Conservation (phyloP, 1,139 yeast species). For the Taiozyma sp. region DNA sequence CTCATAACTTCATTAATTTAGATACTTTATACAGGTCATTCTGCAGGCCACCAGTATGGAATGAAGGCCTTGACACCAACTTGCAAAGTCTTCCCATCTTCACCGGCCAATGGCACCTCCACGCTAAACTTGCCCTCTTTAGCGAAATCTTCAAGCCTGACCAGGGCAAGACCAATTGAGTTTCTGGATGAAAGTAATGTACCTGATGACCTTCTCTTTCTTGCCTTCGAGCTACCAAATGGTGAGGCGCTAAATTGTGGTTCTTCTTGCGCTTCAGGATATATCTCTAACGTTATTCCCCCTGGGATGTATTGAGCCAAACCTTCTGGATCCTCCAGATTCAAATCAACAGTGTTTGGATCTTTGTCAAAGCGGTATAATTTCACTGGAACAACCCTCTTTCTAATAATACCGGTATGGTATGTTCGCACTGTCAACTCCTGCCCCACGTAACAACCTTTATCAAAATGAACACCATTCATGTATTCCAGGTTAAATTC, state of each 20-base stretch:
- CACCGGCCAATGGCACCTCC: slow-evolving; percentile 24
- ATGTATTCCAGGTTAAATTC: slow-evolving; percentile 80
- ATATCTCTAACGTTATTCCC: slow-evolving; percentile 15
- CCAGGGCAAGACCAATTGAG: slow-evolving; percentile 63
- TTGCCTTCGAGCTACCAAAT: slow-evolving; percentile 33
- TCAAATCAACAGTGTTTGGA: slow-evolving; percentile 14
- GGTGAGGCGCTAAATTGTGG: slow-evolving; percentile 26
- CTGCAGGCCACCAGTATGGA: slow-evolving; percentile 68
- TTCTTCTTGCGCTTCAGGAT: slow-evolving; percentile 11
- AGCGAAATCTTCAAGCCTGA: slow-evolving; percentile 35
- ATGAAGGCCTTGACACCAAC: slow-evolving; percentile 43
- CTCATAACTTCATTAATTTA: not conserved
- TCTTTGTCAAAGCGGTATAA: slow-evolving; percentile 29
- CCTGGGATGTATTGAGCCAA: slow-evolving; percentile 17
- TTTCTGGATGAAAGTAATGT: slow-evolving; percentile 52
- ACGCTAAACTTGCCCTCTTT: slow-evolving; percentile 29
- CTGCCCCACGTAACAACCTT: slow-evolving; percentile 97
- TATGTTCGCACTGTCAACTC: slow-evolving; percentile 88
- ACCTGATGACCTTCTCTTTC: slow-evolving; percentile 46
- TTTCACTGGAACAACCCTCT: slow-evolving; percentile 73
- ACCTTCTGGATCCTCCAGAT: slow-evolving; percentile 15
- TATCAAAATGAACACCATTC: slow-evolving; percentile 78
- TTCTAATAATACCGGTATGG: slow-evolving; percentile 78
- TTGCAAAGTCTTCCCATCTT: slow-evolving; percentile 15
- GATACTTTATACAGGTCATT: slow-evolving; percentile 1